phyloP scores from a whole-genome alignment of 371 early-diverging fungal species.

The Paraphysoderma sedebokerense region DNA sequence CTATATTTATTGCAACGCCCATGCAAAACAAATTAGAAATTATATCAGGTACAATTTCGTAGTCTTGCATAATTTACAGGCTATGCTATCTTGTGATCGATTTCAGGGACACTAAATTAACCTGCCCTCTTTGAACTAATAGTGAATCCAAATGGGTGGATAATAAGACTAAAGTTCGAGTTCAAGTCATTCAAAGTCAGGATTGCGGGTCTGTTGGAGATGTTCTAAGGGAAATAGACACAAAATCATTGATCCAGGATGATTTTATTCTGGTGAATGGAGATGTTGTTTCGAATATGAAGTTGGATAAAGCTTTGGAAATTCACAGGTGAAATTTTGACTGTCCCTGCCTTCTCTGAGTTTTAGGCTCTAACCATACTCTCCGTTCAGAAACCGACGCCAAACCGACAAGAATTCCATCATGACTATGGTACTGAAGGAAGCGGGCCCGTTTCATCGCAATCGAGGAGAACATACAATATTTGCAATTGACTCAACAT shows the following conservation, averaged over 20 bases:
- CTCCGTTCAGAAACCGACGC: slow-evolving; percentile 19
- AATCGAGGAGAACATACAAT: slow-evolving; percentile 43
- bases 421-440: slow-evolving; percentile 83
- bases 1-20: slow-evolving; percentile 65
- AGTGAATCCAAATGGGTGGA: slow-evolving; percentile 55
- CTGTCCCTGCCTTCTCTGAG: neutral
- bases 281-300: slow-evolving; percentile 77
- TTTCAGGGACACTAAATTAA: neutral
- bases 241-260: slow-evolving; percentile 50
- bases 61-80: no score
- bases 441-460: slow-evolving; percentile 34
- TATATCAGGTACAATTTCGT: slow-evolving; percentile 58
- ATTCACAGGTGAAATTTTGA: slow-evolving; percentile 42
- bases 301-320: slow-evolving; percentile 52
- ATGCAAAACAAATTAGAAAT: slow-evolving; percentile 58
- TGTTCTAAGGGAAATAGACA: slow-evolving; percentile 78
- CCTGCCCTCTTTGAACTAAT: neutral
- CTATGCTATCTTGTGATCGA: no score
- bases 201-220: slow-evolving; percentile 79
- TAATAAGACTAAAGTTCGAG: slow-evolving; percentile 35
- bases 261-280: slow-evolving; percentile 89
- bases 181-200: slow-evolving; percentile 54
- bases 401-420: slow-evolving; percentile 62
- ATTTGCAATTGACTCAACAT: slow-evolving; percentile 58
- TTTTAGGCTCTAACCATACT: neutral